Base-by-base conservation (phyloP, 2,329 filamentous ascomycete genomes). In the Fusarium sororula region DNA sequence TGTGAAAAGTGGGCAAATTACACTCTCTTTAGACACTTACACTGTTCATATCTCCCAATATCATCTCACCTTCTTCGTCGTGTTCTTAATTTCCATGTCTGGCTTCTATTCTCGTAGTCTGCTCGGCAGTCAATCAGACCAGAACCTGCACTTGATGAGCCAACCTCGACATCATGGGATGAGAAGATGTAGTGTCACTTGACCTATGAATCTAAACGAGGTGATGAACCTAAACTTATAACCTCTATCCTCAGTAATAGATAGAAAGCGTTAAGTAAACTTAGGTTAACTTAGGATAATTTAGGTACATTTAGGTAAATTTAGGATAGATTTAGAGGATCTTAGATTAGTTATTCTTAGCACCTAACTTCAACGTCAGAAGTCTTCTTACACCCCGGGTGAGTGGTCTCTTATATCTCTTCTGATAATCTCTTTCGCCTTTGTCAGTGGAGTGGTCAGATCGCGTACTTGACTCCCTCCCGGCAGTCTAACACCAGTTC, bases 401-500 rank as follows among this genome's bases (percentile, higher is more conserved):
- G 14, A 4, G 7, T 17, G 3, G 17, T 9, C 35, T 37, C 35
- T 37, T 17, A 37, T 17, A 17, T 37, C 35, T 37, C 15, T 37
- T 37, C 1, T 37, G 35, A 37, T 17, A 37, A 37, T 2, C 15
- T 37, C 35, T 17, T 8, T 37, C 15, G 35, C 14, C 35, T 37
- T 37, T 15, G 35, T 17, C 35, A 37, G 14, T 37, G 8, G 35
- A 37, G 15, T 5, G 35, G 35, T 37, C 2, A 37, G 35, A 5
- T 37, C 35, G 15, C 9, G 15, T 37, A 15, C 35, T 37, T 37
- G 15, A 37, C 15, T 37, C 35, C 35, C 78, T 81, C n/a, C 79
- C 24, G 35, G 63, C 59, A 13, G 67, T 78, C 14, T 77, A 80
- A 56, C 22, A 24, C 37, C 26, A 57, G 6, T 84, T 82, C 54